Evolutionary conservation across 257 asterid genomes (phyloP), one percentile per base, ranked within the genome.

Genomic region (Solanum sejunctum): DNA sequence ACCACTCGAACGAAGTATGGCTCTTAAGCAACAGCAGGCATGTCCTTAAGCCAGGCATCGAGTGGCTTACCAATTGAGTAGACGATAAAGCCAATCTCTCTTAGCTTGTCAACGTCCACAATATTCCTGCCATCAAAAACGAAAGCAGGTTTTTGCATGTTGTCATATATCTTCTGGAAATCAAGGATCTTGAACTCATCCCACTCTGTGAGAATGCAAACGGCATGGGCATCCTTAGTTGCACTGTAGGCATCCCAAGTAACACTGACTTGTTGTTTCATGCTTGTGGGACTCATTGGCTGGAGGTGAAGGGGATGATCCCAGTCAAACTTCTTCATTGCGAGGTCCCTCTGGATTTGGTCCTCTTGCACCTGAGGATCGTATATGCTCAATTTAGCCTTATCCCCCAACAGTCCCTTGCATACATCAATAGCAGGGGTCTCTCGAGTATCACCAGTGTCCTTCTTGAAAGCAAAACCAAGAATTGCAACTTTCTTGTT

Each of bases 91-190:
- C 98, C 98, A 51, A 95, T 95, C 79, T 93, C 94, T 93, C 98
- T 92, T 49, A 95, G 89, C 91, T 92, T 93, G 36, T 89, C 92
- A 20, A 47, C 88, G n/a, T 93, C 88, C 45, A 95, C 90, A 8
- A 93, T 56, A 84, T 93, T 95, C 91, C 98, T 92, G 51, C 98
- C 98, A 72, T 95, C 98, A 52, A 93, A 95, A 56, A 93, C 13
- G 57, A 92, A 95, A 6, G 98, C 97, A 0, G 98, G 98, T 82
- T 95, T 95, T 93, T 93, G 98, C 98, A 95, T 95, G 91, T 91
- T 92, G 56, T 93, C 95, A 16, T 93, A 94, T 58, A 94, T 92
- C 93, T 69, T 93, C 91, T 92, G 85, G 88, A 87, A 95, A 87
- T 95, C 98, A 15, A 95, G 97, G 5, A 87, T 89, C 92, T 95